phyloP scores from a whole-genome alignment of 345 rosid species.

The Cardamine occulta region DNA sequence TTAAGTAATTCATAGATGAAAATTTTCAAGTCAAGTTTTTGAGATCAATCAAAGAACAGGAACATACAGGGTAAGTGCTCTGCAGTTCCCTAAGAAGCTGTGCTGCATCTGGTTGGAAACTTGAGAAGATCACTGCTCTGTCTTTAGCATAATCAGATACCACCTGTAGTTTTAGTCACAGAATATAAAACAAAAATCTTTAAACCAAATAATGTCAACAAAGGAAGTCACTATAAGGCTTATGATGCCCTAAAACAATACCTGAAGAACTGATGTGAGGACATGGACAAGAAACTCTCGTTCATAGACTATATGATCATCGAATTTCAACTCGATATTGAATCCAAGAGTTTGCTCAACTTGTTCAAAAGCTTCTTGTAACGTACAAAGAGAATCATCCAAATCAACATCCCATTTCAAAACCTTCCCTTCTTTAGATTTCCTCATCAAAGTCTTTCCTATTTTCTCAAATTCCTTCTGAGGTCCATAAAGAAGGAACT shows the following conservation, averaged over 20 bases:
- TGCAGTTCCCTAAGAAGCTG: slow-evolving; percentile 69
- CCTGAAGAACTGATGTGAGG: slow-evolving; percentile 65
- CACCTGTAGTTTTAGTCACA: slow-evolving; percentile 48
- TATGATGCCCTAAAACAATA: background rate
- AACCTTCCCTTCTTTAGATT: slow-evolving; percentile 74
- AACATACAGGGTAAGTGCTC: slow-evolving; percentile 72
- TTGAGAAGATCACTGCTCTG: slow-evolving; percentile 82
- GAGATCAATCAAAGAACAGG: background rate
- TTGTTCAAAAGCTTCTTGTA: slow-evolving; percentile 75
- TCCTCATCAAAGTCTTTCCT: slow-evolving; percentile 69
- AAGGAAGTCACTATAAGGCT: background rate
- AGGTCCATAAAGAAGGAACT: slow-evolving; percentile 80
- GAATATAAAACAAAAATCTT: background rate
- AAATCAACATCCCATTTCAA: slow-evolving; percentile 73
- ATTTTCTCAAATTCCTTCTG: slow-evolving; percentile 59
- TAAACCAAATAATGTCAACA: background rate
- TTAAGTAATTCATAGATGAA: background rate
- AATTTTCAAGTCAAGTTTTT: background rate
- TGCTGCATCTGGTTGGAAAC: slow-evolving; percentile 94
- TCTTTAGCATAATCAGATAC: slow-evolving; percentile 60
- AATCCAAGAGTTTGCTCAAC: slow-evolving; percentile 77
- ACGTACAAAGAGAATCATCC: slow-evolving; percentile 78
- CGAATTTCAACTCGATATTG: slow-evolving; percentile 90
- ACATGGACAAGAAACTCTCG: slow-evolving; percentile 61
- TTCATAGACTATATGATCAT: slow-evolving; percentile 66